Base-by-base conservation (phyloP, 2,329 filamentous ascomycete genomes). In the Chrysoporthe cubensis region DNA sequence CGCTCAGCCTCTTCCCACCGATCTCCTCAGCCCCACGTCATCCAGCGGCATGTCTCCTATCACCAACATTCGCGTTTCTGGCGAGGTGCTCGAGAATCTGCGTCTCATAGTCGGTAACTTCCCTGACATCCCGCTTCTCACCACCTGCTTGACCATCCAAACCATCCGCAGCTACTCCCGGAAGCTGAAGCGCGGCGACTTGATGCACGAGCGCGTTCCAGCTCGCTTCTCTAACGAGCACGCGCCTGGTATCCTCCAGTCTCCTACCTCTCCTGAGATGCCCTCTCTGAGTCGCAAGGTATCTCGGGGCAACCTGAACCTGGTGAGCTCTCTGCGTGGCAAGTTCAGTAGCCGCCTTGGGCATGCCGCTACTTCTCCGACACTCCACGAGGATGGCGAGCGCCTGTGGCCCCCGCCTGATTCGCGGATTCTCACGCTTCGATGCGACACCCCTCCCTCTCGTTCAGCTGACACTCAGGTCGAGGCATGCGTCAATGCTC, bases 121-220 rank as follows among this genome's bases (percentile, higher is more conserved):
- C 70, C 86, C 86, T 0, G 85, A 87, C 71, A 87, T 85, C 1
- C 87, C 88, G 83, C 81, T 88, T 1, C 77, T 84, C 13, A 83
- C 85, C 5, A 84, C 82, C 0, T 87, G 83, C 72, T 77, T 88
- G 4, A 84, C 86, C 0, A 80, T 88, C 61, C 86, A 88, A 74
- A 87, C 84, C 0, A 87, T 89, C 67, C 84, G 87, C 18, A 76
- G 81, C 40, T 87, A 87, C 71, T 83, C 85, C 0, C 84, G 80
- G 63, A 87, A 87, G 72, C 74, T 87, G 50, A 81, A 80, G 60
- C 84, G 83, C n/a, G 62, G 58, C 32, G 70, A 64, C 56, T 44
- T 61, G 6, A 44, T 34, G 5, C 50, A 52, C 50, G 54, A 65
- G 9, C 63, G 46, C 16, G 4, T 42, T 8, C 43, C 54, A 4